These are phyloP conservation scores for Mortierella sp. DNA, from an alignment of 371 early-diverging fungal genomes.

Conservation along the genomic window DNA sequence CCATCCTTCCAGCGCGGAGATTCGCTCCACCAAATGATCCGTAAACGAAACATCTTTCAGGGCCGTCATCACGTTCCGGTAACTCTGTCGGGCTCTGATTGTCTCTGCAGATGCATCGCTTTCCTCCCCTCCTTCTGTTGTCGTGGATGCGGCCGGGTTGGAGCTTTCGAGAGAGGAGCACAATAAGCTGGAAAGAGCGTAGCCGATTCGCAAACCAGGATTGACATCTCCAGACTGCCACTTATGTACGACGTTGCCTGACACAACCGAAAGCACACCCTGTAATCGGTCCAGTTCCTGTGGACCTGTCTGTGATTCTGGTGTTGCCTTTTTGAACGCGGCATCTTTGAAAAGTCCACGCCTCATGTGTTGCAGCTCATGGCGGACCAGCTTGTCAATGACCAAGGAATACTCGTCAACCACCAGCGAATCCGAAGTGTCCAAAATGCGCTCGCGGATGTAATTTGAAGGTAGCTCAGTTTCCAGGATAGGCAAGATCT, in stretches of 20 bases:
- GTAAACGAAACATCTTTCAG: slow-evolving; percentile 64
- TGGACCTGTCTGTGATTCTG: slow-evolving; percentile 18
- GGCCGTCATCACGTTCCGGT: slow-evolving; percentile 62
- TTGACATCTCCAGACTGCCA: slow-evolving; percentile 64
- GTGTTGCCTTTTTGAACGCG: slow-evolving; percentile 9
- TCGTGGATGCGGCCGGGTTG: not conserved
- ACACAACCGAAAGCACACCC: slow-evolving; percentile 34
- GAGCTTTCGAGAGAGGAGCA: slow-evolving; percentile 22
- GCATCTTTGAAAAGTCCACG: slow-evolving; percentile 67
- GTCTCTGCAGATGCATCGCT: slow-evolving; percentile 28
- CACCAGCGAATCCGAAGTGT: slow-evolving; percentile 28
- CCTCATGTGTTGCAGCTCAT: slow-evolving; percentile 68
- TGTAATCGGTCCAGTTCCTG: slow-evolving; percentile 37
- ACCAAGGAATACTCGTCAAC: slow-evolving; percentile 50
- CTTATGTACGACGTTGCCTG: slow-evolving; percentile 38
- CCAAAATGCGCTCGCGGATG: slow-evolving; percentile 39
- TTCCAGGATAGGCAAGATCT: slow-evolving; percentile 57
- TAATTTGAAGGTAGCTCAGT: slow-evolving; percentile 58
- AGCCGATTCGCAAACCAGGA: slow-evolving; percentile 67
- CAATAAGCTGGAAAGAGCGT: slow-evolving; percentile 59
- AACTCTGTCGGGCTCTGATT: slow-evolving; percentile 57
- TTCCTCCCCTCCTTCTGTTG: slow-evolving; percentile 7
- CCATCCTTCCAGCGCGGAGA: slow-evolving; percentile 62
- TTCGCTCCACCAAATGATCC: slow-evolving; percentile 64
- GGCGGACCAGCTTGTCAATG: slow-evolving; percentile 60